Evolutionary conservation across 2,329 filamentous ascomycete genomes (phyloP).

Genomic region (Pezicula rhizophila): DNA sequence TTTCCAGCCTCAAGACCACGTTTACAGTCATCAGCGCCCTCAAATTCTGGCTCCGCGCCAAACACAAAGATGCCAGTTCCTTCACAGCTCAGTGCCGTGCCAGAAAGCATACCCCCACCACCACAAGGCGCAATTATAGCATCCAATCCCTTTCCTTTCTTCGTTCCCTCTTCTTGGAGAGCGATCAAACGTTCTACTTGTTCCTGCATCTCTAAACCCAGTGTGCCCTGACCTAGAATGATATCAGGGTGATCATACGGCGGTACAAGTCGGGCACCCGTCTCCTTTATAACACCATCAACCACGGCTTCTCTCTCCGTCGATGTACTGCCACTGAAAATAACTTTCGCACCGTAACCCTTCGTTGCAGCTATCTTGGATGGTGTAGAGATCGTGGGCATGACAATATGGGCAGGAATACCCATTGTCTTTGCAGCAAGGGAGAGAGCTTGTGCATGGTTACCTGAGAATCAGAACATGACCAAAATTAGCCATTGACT

Average conservation of each 20-base stretch:
- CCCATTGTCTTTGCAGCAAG: constrained; percentile 70
- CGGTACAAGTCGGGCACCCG: constrained; percentile 73
- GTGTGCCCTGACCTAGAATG: constrained; percentile 87
- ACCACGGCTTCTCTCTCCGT: constrained; percentile 76
- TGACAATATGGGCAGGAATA: constrained; percentile 82
- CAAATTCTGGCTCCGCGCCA: constrained; percentile 75
- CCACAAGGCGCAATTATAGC: constrained; percentile 79
- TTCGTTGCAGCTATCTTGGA: constrained; percentile 80
- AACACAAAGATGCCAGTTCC: constrained; percentile 72
- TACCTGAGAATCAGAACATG: constrained; percentile 52
- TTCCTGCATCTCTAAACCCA: constrained; percentile 72
- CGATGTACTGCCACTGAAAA: constrained; percentile 77
- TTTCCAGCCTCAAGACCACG: constrained; percentile 59
- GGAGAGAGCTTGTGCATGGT: constrained; percentile 89
- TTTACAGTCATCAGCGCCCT: constrained; percentile 79
- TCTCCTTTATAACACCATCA: constrained; percentile 59
- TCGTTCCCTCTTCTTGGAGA: constrained; percentile 16
- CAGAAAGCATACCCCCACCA: constrained; percentile 82
- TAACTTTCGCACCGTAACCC: constrained; percentile 69
- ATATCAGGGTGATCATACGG: constrained; percentile 92
- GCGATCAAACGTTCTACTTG: constrained; percentile 57
- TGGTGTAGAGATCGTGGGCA: constrained; percentile 81
- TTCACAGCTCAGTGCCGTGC: constrained; percentile 70
- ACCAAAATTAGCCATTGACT: neutral
- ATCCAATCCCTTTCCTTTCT: constrained; percentile 41